phyloP scores from a whole-genome alignment of 345 rosid genomes.

The Pelargonium nanum region DNA sequence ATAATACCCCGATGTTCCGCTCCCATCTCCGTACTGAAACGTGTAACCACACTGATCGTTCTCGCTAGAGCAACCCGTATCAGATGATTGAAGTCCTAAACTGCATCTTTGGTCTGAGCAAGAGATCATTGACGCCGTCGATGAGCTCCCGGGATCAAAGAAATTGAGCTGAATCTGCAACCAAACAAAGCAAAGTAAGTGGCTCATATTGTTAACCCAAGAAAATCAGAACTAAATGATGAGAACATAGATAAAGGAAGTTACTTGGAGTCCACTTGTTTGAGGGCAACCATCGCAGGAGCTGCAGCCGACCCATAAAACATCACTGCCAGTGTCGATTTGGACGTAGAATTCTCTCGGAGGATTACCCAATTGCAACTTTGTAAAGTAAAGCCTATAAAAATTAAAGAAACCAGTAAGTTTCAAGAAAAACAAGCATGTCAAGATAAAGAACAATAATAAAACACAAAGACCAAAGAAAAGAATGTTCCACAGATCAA shows the following conservation, averaged over 20 bases:
- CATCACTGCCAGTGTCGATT: constrained; percentile 96
- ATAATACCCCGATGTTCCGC: constrained; percentile 85
- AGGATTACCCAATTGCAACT: constrained; percentile 71
- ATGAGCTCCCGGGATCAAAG: constrained; percentile 77
- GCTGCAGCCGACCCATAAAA: constrained; percentile 80
- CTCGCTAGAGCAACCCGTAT: constrained; percentile 62
- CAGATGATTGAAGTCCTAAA: constrained; percentile 54
- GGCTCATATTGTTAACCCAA: neutral
- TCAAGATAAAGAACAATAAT: neutral
- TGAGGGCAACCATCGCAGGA: constrained; percentile 49
- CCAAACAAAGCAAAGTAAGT: neutral
- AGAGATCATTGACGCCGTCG: constrained; percentile 50
- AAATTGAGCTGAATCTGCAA: constrained; percentile 67
- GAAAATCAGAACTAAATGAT: neutral
- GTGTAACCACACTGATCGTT: constrained; percentile 64
- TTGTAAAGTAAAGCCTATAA: constrained; percentile 75
- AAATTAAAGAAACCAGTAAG: neutral
- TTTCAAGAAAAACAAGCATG: neutral
- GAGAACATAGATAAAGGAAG: neutral
- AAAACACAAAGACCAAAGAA: neutral
- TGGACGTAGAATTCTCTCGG: constrained; percentile 84
- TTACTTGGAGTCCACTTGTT: neutral
- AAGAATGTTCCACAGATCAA: neutral
- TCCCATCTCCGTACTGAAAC: constrained; percentile 94
- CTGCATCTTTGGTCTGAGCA: constrained; percentile 81